phyloP scores from a whole-genome alignment of 805 yeast species.

The Candida sphagnicola region DNA sequence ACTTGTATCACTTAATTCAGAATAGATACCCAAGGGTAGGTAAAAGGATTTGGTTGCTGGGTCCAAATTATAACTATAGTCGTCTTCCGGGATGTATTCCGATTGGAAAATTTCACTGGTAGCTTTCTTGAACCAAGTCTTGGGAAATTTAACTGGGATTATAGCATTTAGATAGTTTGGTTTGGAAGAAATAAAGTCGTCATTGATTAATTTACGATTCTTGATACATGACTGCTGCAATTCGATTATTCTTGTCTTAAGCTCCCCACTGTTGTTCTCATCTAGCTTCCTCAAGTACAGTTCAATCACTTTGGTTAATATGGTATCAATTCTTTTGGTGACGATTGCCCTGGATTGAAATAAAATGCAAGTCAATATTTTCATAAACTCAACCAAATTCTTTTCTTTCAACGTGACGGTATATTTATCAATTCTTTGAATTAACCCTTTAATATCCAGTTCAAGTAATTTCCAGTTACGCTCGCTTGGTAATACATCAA shows the following conservation, averaged over 20 bases:
- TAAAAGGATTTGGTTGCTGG: conserved; percentile 26
- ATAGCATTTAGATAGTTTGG: conserved; percentile 22
- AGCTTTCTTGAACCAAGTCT: conserved; percentile 23
- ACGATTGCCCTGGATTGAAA: conserved; percentile 26
- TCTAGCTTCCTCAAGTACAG: conserved; percentile 15
- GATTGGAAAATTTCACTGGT: conserved; percentile 9
- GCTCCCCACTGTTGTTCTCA: conserved; percentile 7
- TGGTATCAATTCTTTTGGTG: conserved; percentile 27
- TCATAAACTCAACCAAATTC: conserved; percentile 11
- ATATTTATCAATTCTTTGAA: conserved; percentile 10
- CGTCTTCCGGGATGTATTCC: conserved; percentile 7
- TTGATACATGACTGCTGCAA: conserved; percentile 22
- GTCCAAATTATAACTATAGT: conserved; percentile 10
- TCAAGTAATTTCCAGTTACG: conserved; percentile 25
- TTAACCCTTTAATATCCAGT: conserved; percentile 17
- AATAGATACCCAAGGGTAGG: conserved; percentile 35
- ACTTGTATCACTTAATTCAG: conserved; percentile 28
- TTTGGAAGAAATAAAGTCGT: conserved; percentile 23
- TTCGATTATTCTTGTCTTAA: conserved; percentile 20
- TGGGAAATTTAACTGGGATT: conserved; percentile 26
- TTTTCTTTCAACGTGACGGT: conserved; percentile 4
- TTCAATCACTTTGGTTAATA: conserved; percentile 18
- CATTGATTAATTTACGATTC: conserved; percentile 19
- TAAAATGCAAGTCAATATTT: conserved; percentile 23
- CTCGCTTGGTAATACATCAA: conserved; percentile 24